Base-by-base conservation (phyloP, 2,329 filamentous ascomycete genomes). In the Cladobotryum protrusum region DNA sequence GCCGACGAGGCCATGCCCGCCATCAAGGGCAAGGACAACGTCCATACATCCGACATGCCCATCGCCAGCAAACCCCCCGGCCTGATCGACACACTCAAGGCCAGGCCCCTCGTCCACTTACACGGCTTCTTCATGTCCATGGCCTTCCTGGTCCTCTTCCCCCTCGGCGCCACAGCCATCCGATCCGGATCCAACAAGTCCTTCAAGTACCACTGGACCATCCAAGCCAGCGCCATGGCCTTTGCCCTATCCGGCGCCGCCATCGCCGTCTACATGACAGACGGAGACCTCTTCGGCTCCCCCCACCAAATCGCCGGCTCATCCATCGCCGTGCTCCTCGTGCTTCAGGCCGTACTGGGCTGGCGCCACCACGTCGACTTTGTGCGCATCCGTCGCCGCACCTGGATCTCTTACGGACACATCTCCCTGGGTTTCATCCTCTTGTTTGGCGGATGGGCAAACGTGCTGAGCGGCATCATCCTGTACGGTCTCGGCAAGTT, bases 361-460 rank as follows among this genome's bases (percentile, higher is more conserved):
- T 57, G 52, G 50, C 53, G 51, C n/a, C 56, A 58, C 29, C 56
- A 58, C 37, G 20, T 57, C 11, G 40, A 49, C 24, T 57, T 57
- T 40, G 37, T 58, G 12, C 52, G 54, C 33, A 54, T 56, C 17
- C 50, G 47, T 9, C 55, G 53, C 12, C 48, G 56, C n/a, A 57
- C 56, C 0, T 54, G 46, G 53, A 52, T 57, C 15, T 58, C 53
- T 4, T 49, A 56, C 41, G 46, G 35, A 5, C 53, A 56, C 49
- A 34, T 59, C 17, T 52, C 50, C 20, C 49, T 52, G 8, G 55
- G 56, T 3, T 48, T 52, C 14, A 12, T 36, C 3, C 17, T 55
- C 7, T 45, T 58, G 24, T 11, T 45, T 13, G 50, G 46, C 36
- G 54, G 54, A 17, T 52, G 52, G 45, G 45, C 45, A 7, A 55